These are phyloP conservation scores for Holtermannia corniformis DNA, from an alignment of 768 basidiomycete species.

Conservation along the genomic window DNA sequence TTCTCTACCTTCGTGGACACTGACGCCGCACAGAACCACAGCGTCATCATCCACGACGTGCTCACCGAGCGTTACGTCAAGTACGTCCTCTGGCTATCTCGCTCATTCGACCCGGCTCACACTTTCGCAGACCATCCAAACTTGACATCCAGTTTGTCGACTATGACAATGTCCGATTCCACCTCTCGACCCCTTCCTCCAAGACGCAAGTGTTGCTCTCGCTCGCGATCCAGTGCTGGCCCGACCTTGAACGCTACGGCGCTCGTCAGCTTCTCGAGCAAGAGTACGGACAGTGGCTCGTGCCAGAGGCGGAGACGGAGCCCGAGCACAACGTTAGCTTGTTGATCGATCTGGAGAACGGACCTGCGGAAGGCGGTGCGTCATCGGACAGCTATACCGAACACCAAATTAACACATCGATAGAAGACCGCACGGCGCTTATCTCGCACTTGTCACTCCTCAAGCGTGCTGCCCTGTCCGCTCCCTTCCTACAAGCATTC, in stretches of 20 bases:
- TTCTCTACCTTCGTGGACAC: too few species aligned
- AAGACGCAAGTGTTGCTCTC: constrained; percentile 73
- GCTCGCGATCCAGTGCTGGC: constrained; percentile 97
- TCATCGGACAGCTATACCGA: constrained; percentile 5
- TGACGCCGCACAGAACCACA: constrained; percentile 76
- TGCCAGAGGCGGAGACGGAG: constrained; percentile 54
- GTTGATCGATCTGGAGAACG: constrained; percentile 73
- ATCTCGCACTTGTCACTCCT: constrained; percentile 72
- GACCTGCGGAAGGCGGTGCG: constrained; percentile 71
- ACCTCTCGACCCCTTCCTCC: constrained; percentile 74
- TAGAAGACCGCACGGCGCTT: constrained; percentile 71
- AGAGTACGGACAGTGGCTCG: constrained; percentile 69
- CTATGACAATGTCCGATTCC: constrained; percentile 93
- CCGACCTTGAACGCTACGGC: constrained; percentile 78
- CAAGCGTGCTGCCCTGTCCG: constrained; percentile 87
- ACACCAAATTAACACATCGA: background rate
- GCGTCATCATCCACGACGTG: constrained; percentile 84
- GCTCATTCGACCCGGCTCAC: constrained; percentile 7
- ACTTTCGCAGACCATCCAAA: constrained; percentile 60
- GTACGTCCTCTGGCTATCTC: constrained; percentile 46
- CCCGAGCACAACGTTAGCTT: constrained; percentile 82
- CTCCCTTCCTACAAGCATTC: constrained; percentile 88
- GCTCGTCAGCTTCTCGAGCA: constrained; percentile 66
- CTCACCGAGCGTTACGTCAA: constrained; percentile 75
- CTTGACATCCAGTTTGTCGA: constrained; percentile 96